Base-by-base conservation (phyloP, 2,329 filamentous ascomycete species). In the Aspergillus calidoustus region DNA sequence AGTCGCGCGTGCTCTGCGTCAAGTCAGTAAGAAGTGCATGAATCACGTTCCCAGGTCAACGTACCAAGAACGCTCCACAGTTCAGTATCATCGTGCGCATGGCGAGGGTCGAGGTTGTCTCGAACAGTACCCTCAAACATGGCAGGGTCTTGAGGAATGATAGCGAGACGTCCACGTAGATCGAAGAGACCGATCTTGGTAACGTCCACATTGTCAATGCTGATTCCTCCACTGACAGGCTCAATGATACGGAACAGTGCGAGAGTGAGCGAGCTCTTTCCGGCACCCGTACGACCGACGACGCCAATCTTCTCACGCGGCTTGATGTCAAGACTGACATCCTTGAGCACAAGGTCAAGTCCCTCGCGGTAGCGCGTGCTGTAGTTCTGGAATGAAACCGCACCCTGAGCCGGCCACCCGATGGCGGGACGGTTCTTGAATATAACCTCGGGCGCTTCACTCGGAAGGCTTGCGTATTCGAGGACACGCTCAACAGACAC, bases 221-320 rank as follows among this genome's bases (percentile, higher is more conserved):
- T 79, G 69, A 99, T 95, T 71, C 90, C 85, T 56, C 95, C 95
- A 47, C 87, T 87, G 43, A 84, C 86, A 2, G 93, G 87, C 79
- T 99, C 96, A 65, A 99, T 98, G 68, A 99, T 93, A 56, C 96
- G 89, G 86, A 99, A 99, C 22, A 99, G 83, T 2, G 95, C 89
- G 64, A 99, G 83, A 0, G 95, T 98, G 64, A 99, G 82, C 9
- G 93, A 97, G 63, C 92, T 96, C 82, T 99, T 99, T 73, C 95
- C 95, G 34, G 95, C 95, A 57, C 95, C 95, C 0, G 95, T 99
- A 53, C 95, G 90, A 59, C 95, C 95, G 34, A 99, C 95, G 11
- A 99, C 93, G 63, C 95, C 95, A 76, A 99, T 95, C 84, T 98
- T 99, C 82, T 99, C 95, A 73, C 93, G 92, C 5, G 94, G 89